Evolutionary conservation across 805 yeast species (phyloP), one percentile per base, ranked within the genome.

Genomic region (Ogataea kodamae): DNA sequence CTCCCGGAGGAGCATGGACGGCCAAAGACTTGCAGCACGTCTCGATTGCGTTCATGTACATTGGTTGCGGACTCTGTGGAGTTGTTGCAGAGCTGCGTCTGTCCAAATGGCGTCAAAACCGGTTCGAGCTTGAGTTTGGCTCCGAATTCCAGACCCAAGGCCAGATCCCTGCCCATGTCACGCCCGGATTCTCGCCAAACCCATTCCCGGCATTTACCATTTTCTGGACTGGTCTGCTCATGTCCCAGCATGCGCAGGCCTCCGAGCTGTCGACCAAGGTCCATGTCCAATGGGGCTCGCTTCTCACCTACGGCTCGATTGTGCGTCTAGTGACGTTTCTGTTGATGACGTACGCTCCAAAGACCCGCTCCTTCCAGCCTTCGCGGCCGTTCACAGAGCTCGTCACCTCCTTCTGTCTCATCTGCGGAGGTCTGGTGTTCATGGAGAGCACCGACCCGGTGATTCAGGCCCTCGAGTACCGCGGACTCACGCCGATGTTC

Each of bases 61-160:
- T 92, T 48, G 97, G 98, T 5, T 78, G 88, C 28, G 98, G 98
- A 3, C 66, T 88, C 26, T 83, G 96, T 62, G 98, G 98, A 5
- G 70, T 90, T 15, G 67, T 89, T 22, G 67, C 85, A 7, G 98
- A 92, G 61, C 52, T 70, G n/a, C 72, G 74, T 44, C 65, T 82
- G 40, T 64, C 70, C 9, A 57, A 59, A 14, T 82, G 89, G 88
- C 72, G 84, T 55, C 48, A 42, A 16, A 47, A 47, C 20, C 48
- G 43, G 30, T 57, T 57, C 35, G 37, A 39, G 22, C 36, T 46
- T 18, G 43, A 43, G n/a, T 33, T 48, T 12, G 48, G 49, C 18
- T 30, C 42, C 20, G 42, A 40, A 7, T 23, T 43, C 13, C 34
- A 37, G n/a, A 24, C 50, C 21, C 48, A 43, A 34, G 47, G 32